A percentile compares a stretch with the other conserved stretches of the same genome.
Conservation (phyloP, 129 eudicot species). For the Oenanthe sinensis region DNA sequence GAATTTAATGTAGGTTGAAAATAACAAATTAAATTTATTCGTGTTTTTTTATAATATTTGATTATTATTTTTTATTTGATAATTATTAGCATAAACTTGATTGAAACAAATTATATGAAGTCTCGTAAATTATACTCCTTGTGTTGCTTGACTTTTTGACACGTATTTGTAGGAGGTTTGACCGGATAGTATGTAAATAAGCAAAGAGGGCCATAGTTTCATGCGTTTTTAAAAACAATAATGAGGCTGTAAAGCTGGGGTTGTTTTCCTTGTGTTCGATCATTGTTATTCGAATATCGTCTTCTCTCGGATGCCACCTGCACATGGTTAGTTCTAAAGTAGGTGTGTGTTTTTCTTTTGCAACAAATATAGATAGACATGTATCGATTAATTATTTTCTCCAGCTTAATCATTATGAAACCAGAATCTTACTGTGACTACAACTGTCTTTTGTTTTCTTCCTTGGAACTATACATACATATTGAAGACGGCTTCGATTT, state of each 20-base stretch:
- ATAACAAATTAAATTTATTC: too few species aligned
- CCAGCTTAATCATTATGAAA: neutral
- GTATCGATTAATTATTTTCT: neutral
- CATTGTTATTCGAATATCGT: neutral
- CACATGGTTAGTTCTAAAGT: constrained; percentile 13
- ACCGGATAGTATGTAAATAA: too few species aligned
- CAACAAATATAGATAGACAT: neutral
- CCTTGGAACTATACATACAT: neutral
- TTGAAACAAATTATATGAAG: too few species aligned
- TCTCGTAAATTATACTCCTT: too few species aligned
- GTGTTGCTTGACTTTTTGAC: too few species aligned
- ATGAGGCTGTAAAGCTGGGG: neutral
- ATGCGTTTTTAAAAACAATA: neutral
- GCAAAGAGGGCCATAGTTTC: too few species aligned
- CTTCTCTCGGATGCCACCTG: neutral
- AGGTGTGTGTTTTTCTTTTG: too few species aligned
- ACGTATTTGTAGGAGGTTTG: too few species aligned
- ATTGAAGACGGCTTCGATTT: neutral
- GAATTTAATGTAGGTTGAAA: too few species aligned
- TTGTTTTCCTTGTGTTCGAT: neutral
- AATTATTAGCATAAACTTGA: neutral
- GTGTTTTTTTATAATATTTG: too few species aligned
- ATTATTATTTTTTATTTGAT: too few species aligned
- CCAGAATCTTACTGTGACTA: neutral
- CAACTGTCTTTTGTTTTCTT: constrained; percentile 1